Percentiles rank a stretch among this genome's conserved stretches.
Conservation (phyloP, 371 early-diverging fungal species). For the Circinella minor region DNA sequence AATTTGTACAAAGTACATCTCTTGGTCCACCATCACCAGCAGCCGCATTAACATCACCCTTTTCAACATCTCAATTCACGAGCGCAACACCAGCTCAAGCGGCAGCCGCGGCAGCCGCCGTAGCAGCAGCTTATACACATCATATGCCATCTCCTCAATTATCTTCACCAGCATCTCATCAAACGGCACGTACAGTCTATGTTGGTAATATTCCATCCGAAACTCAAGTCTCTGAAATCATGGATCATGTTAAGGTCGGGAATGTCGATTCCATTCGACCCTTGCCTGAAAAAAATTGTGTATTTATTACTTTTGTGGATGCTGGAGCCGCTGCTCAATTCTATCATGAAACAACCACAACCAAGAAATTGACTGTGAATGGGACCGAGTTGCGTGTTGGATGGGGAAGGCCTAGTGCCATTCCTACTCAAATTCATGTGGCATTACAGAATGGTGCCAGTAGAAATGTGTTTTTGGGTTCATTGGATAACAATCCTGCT, state of each 20-base stretch:
- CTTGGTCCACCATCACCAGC: slow-evolving; percentile 26
- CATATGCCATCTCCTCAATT: slow-evolving; percentile 26
- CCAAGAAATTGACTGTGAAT: slow-evolving; percentile 41
- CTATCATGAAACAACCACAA: slow-evolving; percentile 51
- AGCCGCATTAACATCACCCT: slow-evolving; percentile 20
- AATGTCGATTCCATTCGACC: slow-evolving; percentile 75
- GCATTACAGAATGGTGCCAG: slow-evolving; percentile 74
- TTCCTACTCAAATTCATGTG: slow-evolving; percentile 53
- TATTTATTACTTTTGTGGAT: slow-evolving; percentile 83
- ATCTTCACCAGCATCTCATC: slow-evolving; percentile 25
- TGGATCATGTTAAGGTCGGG: slow-evolving; percentile 79
- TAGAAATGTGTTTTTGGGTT: slow-evolving; percentile 80
- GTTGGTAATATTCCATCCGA: slow-evolving; percentile 75
- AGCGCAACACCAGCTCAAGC: slow-evolving; percentile 15
- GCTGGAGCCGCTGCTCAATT: slow-evolving; percentile 64
- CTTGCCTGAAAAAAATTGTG: slow-evolving; percentile 79
- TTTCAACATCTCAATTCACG: slow-evolving; percentile 29
- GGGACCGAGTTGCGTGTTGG: slow-evolving; percentile 72
- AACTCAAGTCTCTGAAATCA: slow-evolving; percentile 66
- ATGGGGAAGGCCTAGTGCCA: slow-evolving; percentile 75
- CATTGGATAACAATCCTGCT: slow-evolving; percentile 50
- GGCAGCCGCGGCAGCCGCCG: not conserved
- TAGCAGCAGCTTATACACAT: slow-evolving; percentile 13
- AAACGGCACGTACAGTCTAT: slow-evolving; percentile 73
- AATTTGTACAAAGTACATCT: slow-evolving; percentile 24